These are phyloP conservation scores for Colletotrichum acutatum DNA, from an alignment of 2,329 filamentous ascomycete species.

Conservation along the genomic window DNA sequence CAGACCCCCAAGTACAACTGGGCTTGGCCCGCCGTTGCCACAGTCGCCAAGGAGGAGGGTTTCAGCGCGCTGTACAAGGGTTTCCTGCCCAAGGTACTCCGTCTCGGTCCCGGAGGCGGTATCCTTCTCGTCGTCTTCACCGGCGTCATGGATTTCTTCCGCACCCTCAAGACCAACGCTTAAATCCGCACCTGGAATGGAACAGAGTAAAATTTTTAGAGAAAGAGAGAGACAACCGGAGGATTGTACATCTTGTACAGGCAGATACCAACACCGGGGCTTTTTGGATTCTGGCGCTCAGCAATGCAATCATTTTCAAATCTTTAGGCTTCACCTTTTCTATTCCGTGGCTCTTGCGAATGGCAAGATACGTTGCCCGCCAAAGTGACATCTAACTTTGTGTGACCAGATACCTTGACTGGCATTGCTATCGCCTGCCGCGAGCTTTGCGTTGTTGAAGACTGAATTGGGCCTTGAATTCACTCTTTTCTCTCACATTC, in stretches of 20 bases:
- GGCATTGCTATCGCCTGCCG: not conserved
- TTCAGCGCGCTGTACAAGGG: constrained; percentile 96
- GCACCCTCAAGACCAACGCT: constrained; percentile 60
- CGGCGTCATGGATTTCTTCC: constrained; percentile 94
- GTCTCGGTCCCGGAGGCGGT: constrained; percentile 67
- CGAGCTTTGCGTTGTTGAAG: not conserved
- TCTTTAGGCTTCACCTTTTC: not conserved
- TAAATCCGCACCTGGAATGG: not conserved
- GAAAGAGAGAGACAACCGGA: not conserved
- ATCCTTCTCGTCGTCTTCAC: constrained; percentile 88
- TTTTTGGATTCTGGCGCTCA: constrained; percentile 20
- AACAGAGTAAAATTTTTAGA: not conserved
- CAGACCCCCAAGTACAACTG: constrained; percentile 96
- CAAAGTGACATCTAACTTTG: not conserved
- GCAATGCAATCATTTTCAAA: constrained; percentile 21
- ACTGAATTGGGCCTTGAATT: not conserved
- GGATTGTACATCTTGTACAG: constrained; percentile 29
- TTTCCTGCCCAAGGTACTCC: constrained; percentile 88
- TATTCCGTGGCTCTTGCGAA: no score
- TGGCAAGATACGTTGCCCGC: not conserved
- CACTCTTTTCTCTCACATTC: not conserved
- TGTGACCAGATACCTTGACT: not conserved
- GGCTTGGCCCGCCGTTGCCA: constrained; percentile 89
- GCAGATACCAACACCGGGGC: constrained; percentile 25
- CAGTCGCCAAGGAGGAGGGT: constrained; percentile 93